Evolutionary conservation across 805 yeast genomes (phyloP).

Genomic region (Ogataea chonburiensis): DNA sequence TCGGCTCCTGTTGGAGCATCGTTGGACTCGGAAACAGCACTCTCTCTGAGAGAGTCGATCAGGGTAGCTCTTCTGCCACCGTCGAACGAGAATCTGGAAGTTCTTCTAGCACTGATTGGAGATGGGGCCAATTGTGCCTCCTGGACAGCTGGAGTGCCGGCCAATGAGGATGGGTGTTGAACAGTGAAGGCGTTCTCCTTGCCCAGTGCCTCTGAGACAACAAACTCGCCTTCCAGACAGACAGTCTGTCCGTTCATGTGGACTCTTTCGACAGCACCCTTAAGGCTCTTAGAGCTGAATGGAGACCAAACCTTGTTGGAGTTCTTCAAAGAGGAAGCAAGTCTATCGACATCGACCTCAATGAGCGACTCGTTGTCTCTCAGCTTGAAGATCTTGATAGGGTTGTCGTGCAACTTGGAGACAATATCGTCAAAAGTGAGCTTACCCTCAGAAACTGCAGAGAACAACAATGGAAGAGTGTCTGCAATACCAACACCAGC

Average conservation of each 20-base stretch:
- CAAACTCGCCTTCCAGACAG: slow-evolving; percentile 77
- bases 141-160: slow-evolving; percentile 31
- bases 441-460: slow-evolving; percentile 73
- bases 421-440: slow-evolving; percentile 73
- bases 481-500: slow-evolving; percentile 81
- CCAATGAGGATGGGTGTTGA: slow-evolving; percentile 40
- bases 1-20: slow-evolving; percentile 58
- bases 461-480: slow-evolving; percentile 74
- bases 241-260: slow-evolving; percentile 74
- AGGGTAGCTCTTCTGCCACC: slow-evolving; percentile 38
- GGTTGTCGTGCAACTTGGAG: slow-evolving; percentile 73
- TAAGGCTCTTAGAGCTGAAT: slow-evolving; percentile 50
- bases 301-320: slow-evolving; percentile 51
- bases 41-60: slow-evolving; percentile 34
- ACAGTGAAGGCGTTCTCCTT: slow-evolving; percentile 48
- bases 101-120: slow-evolving; percentile 37
- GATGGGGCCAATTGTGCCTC: slow-evolving; percentile 33
- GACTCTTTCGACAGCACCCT: slow-evolving; percentile 89
- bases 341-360: slow-evolving; percentile 81
- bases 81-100: slow-evolving; percentile 52
- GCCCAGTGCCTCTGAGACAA: slow-evolving; percentile 62
- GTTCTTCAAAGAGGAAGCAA: slow-evolving; percentile 40
- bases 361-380: slow-evolving; percentile 77
- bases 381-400: slow-evolving; percentile 76
- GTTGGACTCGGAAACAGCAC: slow-evolving; percentile 40